Base-by-base conservation (phyloP, 2,329 filamentous ascomycete species). In the Paecilomyces sp. region DNA sequence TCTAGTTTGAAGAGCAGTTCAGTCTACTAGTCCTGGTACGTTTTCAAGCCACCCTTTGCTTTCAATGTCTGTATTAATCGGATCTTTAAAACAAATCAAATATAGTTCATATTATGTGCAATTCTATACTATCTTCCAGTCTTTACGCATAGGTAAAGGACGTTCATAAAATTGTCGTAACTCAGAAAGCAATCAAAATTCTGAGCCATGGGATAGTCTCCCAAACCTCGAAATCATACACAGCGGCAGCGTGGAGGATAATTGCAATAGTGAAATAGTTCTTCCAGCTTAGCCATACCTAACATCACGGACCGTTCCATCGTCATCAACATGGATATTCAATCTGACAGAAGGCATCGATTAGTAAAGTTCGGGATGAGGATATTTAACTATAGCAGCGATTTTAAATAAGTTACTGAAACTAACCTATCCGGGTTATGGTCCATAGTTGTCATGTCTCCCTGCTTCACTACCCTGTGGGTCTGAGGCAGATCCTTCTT, bases 401-500 rank as follows among this genome's bases (percentile, higher is more conserved):
- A 2, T 28, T 28, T 9, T 4, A 54, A 22, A 22, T 22, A 22
- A 22, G 34, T 4, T 30, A 31, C 8, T 31, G 50, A 47, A 28
- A 62, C 70, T 54, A 68, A 79, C 77, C 78, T 69, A 3, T 80
- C 71, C 3, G 76, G 73, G 2, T 70, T 70, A 62, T 74, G 69
- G 60, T 81, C 79, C 70, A 74, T 71, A 1, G 77, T 76, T 60
- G 66, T 67, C 63, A 74, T 69, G 8, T 70, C 66, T 12, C 69
- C 74, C 0, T 73, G 76, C 58, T 74, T 73, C 31, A 80, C 57
- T 13, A 81, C 71, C 3, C 79, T 75, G 62, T 80, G 77, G 18
- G 69, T 63, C 55, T 76, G 57, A 1, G 79, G 79, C 3, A 81
- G 71, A 52, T 80, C 79, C 58, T 73, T 74, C 65, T 77, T 80